A percentile compares a stretch with the other conserved stretches of the same genome.
Evolutionary conservation across 225 moss, liverwort and hornwort species (phyloP).

Genomic region (Antitrichia curtipendula): DNA sequence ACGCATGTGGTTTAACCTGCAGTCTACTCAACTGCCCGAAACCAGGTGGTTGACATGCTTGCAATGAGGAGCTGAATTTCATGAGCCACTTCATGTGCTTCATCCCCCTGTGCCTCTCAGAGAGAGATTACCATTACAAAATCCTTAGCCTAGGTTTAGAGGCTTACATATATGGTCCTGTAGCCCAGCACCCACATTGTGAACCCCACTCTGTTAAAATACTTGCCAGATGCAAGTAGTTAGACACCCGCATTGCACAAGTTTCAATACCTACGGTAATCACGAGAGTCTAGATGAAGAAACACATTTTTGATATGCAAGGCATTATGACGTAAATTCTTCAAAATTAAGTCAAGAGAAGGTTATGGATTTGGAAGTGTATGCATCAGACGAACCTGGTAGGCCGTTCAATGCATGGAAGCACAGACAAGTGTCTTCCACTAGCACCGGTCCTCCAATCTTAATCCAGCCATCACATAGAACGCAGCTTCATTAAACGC

Average conservation of each 20-base stretch:
- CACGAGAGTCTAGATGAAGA: neutral
- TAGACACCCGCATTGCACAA: neutral
- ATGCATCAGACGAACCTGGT: conserved; percentile 44
- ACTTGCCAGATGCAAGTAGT: neutral
- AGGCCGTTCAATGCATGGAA: conserved; percentile 93
- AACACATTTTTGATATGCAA: neutral
- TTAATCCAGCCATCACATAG: conserved; percentile 11
- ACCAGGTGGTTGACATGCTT: neutral
- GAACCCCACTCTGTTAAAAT: neutral
- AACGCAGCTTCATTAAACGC: neutral
- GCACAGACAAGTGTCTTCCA: conserved; percentile 98
- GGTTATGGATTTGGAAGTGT: neutral
- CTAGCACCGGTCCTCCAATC: conserved; percentile 94
- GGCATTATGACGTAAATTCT: neutral
- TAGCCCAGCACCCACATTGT: conserved; percentile 19
- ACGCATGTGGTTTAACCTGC: neutral
- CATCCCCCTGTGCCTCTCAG: conserved; percentile 1
- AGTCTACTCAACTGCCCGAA: neutral
- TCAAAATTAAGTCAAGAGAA: neutral
- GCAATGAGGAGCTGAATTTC: neutral
- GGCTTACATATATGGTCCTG: conserved; percentile 98
- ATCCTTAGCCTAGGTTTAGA: conserved; percentile 20
- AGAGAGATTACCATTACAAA: neutral
- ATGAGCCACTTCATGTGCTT: neutral
- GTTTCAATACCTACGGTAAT: neutral